These are phyloP conservation scores for Nothophoma quercina DNA, from an alignment of 2,329 filamentous ascomycete species.

Conservation along the genomic window DNA sequence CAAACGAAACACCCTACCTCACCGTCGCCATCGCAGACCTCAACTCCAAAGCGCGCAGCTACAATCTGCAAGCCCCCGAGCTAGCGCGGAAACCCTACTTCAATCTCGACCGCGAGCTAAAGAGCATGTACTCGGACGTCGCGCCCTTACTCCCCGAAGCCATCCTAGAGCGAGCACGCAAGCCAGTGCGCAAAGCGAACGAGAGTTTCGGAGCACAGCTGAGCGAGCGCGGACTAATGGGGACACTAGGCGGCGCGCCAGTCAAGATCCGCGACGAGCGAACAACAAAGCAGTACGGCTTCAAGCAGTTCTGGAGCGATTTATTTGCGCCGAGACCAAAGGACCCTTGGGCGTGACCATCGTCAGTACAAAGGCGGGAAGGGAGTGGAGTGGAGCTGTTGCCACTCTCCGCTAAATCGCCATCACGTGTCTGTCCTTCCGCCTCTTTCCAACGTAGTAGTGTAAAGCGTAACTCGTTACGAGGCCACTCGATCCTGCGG, in stretches of 20 bases:
- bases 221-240: slow-evolving; percentile 64
- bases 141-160: slow-evolving; percentile 76
- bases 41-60: slow-evolving; percentile 81
- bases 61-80: slow-evolving; percentile 93
- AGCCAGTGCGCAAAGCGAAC: slow-evolving; percentile 49
- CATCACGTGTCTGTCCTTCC: too few species aligned
- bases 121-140: slow-evolving; percentile 82
- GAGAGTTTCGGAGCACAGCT: slow-evolving; percentile 45
- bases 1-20: slow-evolving; percentile 76
- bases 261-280: slow-evolving; percentile 76
- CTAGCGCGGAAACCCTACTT: slow-evolving; percentile 94
- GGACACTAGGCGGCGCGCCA: slow-evolving; percentile 63
- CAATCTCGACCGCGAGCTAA: slow-evolving; percentile 80
- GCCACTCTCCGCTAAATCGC: too few species aligned
- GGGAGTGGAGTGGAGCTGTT: too few species aligned
- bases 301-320: slow-evolving; percentile 90
- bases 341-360: slow-evolving; percentile 5
- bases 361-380: too few species aligned
- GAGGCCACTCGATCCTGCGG: too few species aligned
- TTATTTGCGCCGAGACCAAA: slow-evolving; percentile 60
- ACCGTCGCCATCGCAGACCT: slow-evolving; percentile 77
- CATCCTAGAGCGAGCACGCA: slow-evolving; percentile 73
- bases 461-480: too few species aligned
- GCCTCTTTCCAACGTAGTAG: too few species aligned
- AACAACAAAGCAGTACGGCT: slow-evolving; percentile 76